These are phyloP conservation scores for Pseudovirgaria hyperparasitica DNA, from an alignment of 2,329 filamentous ascomycete genomes.

Conservation along the genomic window DNA sequence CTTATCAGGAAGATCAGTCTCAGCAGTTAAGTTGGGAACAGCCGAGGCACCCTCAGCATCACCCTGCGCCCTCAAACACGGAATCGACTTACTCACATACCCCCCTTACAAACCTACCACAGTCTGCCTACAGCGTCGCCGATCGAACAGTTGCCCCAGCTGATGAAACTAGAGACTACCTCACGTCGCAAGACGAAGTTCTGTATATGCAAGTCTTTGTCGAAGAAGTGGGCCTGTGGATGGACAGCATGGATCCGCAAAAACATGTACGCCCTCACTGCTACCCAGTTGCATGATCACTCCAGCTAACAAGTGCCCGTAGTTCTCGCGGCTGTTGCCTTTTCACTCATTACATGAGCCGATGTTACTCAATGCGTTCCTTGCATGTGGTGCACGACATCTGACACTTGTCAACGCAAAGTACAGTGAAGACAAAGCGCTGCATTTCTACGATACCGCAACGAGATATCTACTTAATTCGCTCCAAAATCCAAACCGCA, in stretches of 20 bases:
- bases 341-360: slow-evolving; percentile 70
- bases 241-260: slow-evolving; percentile 77
- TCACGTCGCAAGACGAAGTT: slow-evolving; percentile 65
- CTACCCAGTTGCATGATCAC: slow-evolving; percentile 5
- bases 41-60: slow-evolving; percentile 17
- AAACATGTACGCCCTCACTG: slow-evolving; percentile 47
- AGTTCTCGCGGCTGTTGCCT: slow-evolving; percentile 73
- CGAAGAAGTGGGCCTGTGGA: slow-evolving; percentile 82
- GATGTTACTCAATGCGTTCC: slow-evolving; percentile 77
- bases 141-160: slow-evolving; percentile 27
- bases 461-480: slow-evolving; percentile 64
- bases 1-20: slow-evolving; percentile 32
- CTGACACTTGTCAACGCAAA: slow-evolving; percentile 57
- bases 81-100: slow-evolving; percentile 16
- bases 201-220: slow-evolving; percentile 88
- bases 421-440: slow-evolving; percentile 63
- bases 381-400: slow-evolving; percentile 80
- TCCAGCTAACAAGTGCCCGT: slow-evolving; percentile 4
- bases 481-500: slow-evolving; percentile 72
- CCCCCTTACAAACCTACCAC: slow-evolving; percentile 12
- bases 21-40: slow-evolving; percentile 28
- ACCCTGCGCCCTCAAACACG: slow-evolving; percentile 17
- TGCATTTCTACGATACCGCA: slow-evolving; percentile 76
- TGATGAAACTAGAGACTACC: slow-evolving; percentile 43
- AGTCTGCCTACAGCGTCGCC: slow-evolving; percentile 19